Percentiles rank a stretch among this genome's conserved stretches.
Evolutionary conservation across 129 eudicot species (phyloP).

Genomic region (Tagetes patula): DNA sequence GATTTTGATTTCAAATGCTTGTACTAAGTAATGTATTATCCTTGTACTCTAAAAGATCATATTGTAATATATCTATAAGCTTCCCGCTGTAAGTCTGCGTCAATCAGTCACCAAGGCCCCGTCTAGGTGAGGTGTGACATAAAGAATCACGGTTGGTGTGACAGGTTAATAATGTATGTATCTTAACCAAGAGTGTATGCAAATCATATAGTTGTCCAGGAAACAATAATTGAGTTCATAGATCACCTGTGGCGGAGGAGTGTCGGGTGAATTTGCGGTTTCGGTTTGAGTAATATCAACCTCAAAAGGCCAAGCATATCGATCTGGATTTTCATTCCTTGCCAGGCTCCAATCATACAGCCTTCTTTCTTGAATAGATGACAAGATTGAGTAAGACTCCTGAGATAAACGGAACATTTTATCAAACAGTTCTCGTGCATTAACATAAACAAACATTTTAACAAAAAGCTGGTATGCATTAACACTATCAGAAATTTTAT

Average conservation of each 20-base stretch:
- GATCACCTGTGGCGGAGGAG: slow-evolving; percentile 68
- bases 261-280: slow-evolving; percentile 28
- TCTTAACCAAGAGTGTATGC: too few species aligned
- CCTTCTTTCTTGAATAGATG: slow-evolving; percentile 74
- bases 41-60: too few species aligned
- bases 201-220: too few species aligned
- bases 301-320: slow-evolving; percentile 82
- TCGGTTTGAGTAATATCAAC: slow-evolving; percentile 56
- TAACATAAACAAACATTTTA: slow-evolving; percentile 1
- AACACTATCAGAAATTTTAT: background rate
- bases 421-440: too few species aligned
- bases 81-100: too few species aligned
- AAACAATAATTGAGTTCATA: background rate
- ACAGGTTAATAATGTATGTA: too few species aligned
- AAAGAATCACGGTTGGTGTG: too few species aligned
- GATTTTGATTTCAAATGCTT: too few species aligned
- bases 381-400: slow-evolving; percentile 77
- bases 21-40: too few species aligned
- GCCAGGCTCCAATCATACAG: slow-evolving; percentile 92
- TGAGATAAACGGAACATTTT: slow-evolving; percentile 19
- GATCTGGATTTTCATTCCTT: slow-evolving; percentile 59
- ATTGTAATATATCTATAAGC: too few species aligned
- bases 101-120: too few species aligned
- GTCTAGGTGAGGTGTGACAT: too few species aligned
- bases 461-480: slow-evolving; percentile 13